phyloP scores from a whole-genome alignment of 2,329 filamentous ascomycete species.

The Botrytis byssoidea region DNA sequence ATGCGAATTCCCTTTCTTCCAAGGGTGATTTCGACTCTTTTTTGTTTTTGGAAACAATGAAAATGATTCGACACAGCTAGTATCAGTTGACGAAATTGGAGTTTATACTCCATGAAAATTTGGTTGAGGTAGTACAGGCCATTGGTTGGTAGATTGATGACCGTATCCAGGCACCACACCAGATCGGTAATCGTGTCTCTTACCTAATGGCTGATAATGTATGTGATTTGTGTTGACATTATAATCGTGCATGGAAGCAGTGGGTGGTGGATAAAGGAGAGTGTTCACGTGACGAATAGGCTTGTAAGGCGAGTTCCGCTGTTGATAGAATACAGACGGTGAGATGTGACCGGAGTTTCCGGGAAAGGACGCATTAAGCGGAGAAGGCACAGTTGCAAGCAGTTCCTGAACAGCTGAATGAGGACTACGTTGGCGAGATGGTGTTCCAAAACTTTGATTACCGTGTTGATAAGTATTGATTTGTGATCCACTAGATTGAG shows the following conservation, averaged over 20 bases:
- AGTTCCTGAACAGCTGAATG: constrained; percentile 37
- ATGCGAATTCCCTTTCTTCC: constrained; percentile 12
- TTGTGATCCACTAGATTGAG: constrained; percentile 16
- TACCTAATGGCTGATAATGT: constrained; percentile 78
- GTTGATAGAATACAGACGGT: constrained; percentile 81
- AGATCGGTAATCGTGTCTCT: constrained; percentile 64
- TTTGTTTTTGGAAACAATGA: background rate
- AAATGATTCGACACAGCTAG: background rate
- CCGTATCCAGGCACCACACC: constrained; percentile 66
- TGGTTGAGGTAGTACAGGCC: constrained; percentile 38
- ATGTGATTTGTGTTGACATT: constrained; percentile 65
- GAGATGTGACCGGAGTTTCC: constrained; percentile 58
- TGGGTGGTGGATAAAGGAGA: constrained; percentile 83
- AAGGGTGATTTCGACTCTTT: constrained; percentile 3
- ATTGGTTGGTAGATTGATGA: constrained; percentile 30
- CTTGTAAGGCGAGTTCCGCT: constrained; percentile 88
- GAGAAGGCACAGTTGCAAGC: constrained; percentile 40
- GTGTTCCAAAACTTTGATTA: constrained; percentile 30
- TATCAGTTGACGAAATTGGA: background rate
- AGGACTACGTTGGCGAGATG: constrained; percentile 39
- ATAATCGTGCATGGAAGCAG: constrained; percentile 73
- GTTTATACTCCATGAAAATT: constrained; percentile 33
- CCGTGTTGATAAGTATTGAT: constrained; percentile 12
- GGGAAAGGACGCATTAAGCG: constrained; percentile 39
- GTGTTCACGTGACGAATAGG: constrained; percentile 88